Evolutionary conservation across 176 grass and related monocot species (phyloP).

Genomic region (Tillandsia leiboldiana): DNA sequence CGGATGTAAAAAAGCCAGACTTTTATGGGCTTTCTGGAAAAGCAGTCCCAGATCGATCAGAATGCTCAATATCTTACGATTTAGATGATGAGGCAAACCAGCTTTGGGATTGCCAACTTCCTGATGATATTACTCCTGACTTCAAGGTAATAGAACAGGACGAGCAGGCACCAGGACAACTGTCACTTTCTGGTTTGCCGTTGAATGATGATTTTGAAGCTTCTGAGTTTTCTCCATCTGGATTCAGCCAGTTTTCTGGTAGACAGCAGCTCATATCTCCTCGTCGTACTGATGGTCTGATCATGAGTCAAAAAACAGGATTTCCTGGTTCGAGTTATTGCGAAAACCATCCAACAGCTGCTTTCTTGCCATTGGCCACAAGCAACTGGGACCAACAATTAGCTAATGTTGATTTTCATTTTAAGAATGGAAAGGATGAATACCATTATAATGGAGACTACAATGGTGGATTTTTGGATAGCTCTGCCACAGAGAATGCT

Average conservation of each 20-base stretch:
- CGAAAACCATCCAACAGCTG: constrained; percentile 39
- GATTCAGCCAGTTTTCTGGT: constrained; percentile 31
- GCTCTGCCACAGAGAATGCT: constrained; percentile 39
- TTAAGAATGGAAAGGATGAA: constrained; percentile 37
- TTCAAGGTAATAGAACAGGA: constrained; percentile 60
- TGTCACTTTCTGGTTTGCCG: constrained; percentile 59
- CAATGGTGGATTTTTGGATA: constrained; percentile 35
- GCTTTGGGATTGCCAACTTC: constrained; percentile 83
- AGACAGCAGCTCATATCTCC: constrained; percentile 36
- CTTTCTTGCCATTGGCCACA: constrained; percentile 38
- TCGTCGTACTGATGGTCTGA: constrained; percentile 30
- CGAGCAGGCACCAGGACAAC: constrained; percentile 46
- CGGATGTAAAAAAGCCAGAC: constrained; percentile 48
- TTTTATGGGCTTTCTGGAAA: constrained; percentile 37
- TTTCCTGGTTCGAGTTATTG: constrained; percentile 32
- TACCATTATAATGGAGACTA: constrained; percentile 41
- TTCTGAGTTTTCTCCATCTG: constrained; percentile 34
- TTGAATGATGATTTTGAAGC: constrained; percentile 43
- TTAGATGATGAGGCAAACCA: constrained; percentile 86
- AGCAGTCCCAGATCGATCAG: constrained; percentile 52
- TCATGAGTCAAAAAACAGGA: constrained; percentile 20
- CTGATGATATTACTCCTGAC: constrained; percentile 95
- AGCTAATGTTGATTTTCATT: constrained; percentile 26
- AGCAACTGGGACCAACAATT: constrained; percentile 55
- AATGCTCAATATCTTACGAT: constrained; percentile 80